Base-by-base conservation (phyloP, 139 green algal genomes). In the Asterochloris sp. region DNA sequence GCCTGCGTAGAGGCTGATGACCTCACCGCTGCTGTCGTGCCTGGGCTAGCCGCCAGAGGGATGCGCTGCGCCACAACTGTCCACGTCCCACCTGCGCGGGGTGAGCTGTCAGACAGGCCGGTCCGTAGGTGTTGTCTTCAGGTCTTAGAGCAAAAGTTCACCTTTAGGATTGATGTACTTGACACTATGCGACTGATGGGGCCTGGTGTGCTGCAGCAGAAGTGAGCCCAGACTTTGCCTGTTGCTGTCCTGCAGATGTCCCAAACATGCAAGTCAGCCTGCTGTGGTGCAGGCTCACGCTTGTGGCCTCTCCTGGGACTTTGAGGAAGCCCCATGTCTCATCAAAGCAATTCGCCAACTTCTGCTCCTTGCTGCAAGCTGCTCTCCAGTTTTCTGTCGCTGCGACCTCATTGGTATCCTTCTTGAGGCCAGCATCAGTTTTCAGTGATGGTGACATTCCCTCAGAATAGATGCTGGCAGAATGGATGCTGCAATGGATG, bases 31-130 rank as follows among this genome's bases (percentile, higher is more conserved):
- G 38, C 38, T 54, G 6, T 10, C 6, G 38, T 54, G 38, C 38
- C 38, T 54, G 38, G 38, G 38, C 38, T 54, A 54, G 38, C 38
- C 38, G 38, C 38, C 38, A 54, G 38, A 54, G 76, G 76, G n/a
- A 80, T 80, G 76, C 76, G 76, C 76, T 80, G 76, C 14, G 76
- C 76, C 67, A 62, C 76, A 24, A 80, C 76, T 60, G 76, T 80
- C 76, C 76, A 80, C 24, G 76, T 80, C 13, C 76, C 76, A 54
- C 76, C 38, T 54, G 38, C 38, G 6, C 6, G 38, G 38, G 38
- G 38, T 54, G 38, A 6, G 38, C 38, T 54, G 38, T 54, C 4
- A 54, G 38, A 54, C 38, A 54, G 38, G 38, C 38, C 6, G 38
- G 38, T 54, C 38, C 38, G 2, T 54, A 2, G 38, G 2, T 54